These are phyloP conservation scores for Exophiala dermatitidis DNA, from an alignment of 2,329 filamentous ascomycete genomes.

Conservation along the genomic window DNA sequence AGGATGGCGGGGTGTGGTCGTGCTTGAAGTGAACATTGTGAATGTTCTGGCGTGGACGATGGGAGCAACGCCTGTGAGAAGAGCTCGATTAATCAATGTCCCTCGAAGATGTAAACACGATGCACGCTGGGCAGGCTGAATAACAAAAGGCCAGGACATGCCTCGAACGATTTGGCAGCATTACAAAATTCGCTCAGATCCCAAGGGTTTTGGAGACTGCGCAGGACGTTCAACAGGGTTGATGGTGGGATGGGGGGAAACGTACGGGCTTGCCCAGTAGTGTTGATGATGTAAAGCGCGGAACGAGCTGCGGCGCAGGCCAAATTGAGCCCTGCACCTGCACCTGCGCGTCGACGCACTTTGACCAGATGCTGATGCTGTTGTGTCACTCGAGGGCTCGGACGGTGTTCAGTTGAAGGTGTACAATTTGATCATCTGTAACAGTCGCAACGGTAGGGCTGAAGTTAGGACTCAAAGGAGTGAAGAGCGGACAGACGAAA, in stretches of 20 bases:
- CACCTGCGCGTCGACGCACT: conserved; percentile 8
- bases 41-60: not conserved
- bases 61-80: not conserved
- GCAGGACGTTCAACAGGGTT: not conserved
- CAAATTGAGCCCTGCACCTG: conserved; percentile 2
- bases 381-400: no score
- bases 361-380: not conserved
- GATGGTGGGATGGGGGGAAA: conserved; percentile 23
- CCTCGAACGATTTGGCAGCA: conserved; percentile 14
- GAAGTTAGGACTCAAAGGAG: no score
- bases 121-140: no score
- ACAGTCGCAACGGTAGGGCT: no score
- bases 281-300: conserved; percentile 23
- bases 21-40: conserved; percentile 7
- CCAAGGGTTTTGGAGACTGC: not conserved
- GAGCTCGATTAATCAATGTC: not conserved
- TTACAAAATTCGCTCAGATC: conserved; percentile 13
- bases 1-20: conserved; percentile 12
- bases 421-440: no score
- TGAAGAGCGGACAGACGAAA: no score
- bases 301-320: conserved; percentile 11
- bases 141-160: no score
- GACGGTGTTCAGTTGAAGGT: no score
- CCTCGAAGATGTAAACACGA: no score
- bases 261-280: conserved; percentile 1